Percentiles rank a stretch among this genome's conserved stretches.
Conservation (phyloP, 2,329 filamentous ascomycete species). For the Diplodia mutila region DNA sequence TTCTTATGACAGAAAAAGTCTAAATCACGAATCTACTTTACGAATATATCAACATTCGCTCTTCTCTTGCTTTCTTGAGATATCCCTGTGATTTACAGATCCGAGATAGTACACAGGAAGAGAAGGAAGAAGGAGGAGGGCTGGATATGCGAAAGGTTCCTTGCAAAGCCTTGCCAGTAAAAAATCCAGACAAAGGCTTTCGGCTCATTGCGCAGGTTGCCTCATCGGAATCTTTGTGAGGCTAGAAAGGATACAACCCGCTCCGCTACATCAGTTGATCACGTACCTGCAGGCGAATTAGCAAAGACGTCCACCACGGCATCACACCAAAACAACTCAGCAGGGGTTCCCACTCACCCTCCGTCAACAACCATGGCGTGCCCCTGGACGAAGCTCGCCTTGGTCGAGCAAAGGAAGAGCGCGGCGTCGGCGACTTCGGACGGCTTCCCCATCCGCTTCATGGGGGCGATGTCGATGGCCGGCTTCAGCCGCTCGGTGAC, state of each 20-base stretch:
- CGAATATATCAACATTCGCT: background rate
- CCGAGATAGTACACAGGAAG: no score
- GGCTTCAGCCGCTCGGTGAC: slow-evolving; percentile 40
- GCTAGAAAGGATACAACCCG: no score
- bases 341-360: slow-evolving; percentile 28
- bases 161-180: no score
- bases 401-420: slow-evolving; percentile 55
- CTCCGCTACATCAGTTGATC: background rate
- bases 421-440: slow-evolving; percentile 61
- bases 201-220: no score
- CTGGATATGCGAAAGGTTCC: no score
- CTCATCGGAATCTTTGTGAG: no score
- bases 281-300: background rate
- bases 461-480: slow-evolving; percentile 52
- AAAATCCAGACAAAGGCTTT: no score
- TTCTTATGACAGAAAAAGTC: background rate
- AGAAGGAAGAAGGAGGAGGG: no score
- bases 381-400: slow-evolving; percentile 60
- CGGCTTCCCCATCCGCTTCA: slow-evolving; percentile 52
- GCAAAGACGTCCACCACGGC: background rate
- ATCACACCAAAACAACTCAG: background rate
- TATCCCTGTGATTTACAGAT: no score
- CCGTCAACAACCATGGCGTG: slow-evolving; percentile 54
- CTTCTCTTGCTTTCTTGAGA: background rate
- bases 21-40: background rate